A percentile compares a stretch with the other conserved stretches of the same genome.
These are phyloP conservation scores for Lentinus brumalis DNA, from an alignment of 768 basidiomycete species.

Conservation along the genomic window DNA sequence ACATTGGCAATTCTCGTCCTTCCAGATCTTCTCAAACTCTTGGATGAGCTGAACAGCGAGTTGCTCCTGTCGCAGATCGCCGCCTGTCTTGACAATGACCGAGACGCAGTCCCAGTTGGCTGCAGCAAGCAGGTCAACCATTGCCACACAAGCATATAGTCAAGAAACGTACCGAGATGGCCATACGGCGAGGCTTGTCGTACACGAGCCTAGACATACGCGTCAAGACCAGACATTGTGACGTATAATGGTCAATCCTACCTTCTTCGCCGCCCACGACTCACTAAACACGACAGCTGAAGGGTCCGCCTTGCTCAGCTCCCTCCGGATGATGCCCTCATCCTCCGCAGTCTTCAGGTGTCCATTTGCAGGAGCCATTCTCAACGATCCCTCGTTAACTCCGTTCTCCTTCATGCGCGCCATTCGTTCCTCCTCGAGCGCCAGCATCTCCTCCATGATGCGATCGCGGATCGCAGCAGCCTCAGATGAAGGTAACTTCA, in stretches of 20 bases:
- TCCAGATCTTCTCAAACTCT: constrained; percentile 93
- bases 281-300: constrained; percentile 96
- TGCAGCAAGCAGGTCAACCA: constrained; percentile 25
- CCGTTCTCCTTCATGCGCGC: constrained; percentile 78
- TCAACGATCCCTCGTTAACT: constrained; percentile 69
- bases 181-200: constrained; percentile 94
- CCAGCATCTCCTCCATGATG: constrained; percentile 99
- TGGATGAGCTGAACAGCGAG: constrained; percentile 93
- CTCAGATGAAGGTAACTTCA: constrained; percentile 78
- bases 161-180: constrained; percentile 67
- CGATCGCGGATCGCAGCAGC: constrained; percentile 89
- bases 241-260: constrained; percentile 25
- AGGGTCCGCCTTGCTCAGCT: constrained; percentile 93
- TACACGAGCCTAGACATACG: constrained; percentile 69
- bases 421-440: constrained; percentile 96
- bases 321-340: constrained; percentile 89
- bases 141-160: not conserved
- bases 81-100: constrained; percentile 98
- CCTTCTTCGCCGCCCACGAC: constrained; percentile 94
- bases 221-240: not conserved
- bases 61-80: constrained; percentile 95
- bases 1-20: constrained; percentile 87
- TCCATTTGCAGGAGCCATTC: constrained; percentile 42
- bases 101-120: constrained; percentile 89
- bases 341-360: constrained; percentile 79